Conservation (phyloP, 441 rosid species). For the Omphalea diandra region DNA sequence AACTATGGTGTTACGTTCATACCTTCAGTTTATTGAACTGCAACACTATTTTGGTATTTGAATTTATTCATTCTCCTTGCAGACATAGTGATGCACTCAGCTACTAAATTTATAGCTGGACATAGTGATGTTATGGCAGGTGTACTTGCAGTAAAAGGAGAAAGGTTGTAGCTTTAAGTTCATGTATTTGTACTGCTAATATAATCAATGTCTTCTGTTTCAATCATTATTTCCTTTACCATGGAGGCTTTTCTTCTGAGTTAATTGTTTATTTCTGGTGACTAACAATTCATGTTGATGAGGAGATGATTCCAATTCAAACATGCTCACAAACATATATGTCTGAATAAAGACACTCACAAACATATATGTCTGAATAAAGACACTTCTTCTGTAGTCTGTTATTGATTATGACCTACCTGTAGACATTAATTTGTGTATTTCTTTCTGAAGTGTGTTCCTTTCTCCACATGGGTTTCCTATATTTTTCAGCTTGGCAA, state of each 20-base stretch:
- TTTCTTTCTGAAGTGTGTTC: neutral
- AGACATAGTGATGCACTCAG: slow-evolving; percentile 98
- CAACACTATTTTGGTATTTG: slow-evolving; percentile 10
- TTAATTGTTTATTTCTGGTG: neutral
- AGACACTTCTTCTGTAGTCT: neutral
- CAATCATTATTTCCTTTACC: neutral
- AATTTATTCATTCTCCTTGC: slow-evolving; percentile 28
- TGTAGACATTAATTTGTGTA: neutral
- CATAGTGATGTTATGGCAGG: slow-evolving; percentile 97
- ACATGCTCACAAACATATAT: neutral
- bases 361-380: neutral
- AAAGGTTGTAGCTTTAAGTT: slow-evolving; percentile 50
- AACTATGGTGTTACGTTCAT: neutral
- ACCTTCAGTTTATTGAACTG: slow-evolving; percentile 3
- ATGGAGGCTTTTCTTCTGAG: too few species aligned
- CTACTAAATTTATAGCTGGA: slow-evolving; percentile 91
- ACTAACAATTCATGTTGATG: neutral
- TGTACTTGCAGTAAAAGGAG: slow-evolving; percentile 87
- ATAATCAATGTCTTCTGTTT: neutral
- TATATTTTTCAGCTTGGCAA: slow-evolving; percentile 50
- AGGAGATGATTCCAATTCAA: neutral
- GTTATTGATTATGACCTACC: neutral
- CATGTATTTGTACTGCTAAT: neutral
- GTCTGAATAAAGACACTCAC: neutral
- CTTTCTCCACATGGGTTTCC: neutral